phyloP scores from a whole-genome alignment of 257 asterid genomes.

The Verbena officinalis region DNA sequence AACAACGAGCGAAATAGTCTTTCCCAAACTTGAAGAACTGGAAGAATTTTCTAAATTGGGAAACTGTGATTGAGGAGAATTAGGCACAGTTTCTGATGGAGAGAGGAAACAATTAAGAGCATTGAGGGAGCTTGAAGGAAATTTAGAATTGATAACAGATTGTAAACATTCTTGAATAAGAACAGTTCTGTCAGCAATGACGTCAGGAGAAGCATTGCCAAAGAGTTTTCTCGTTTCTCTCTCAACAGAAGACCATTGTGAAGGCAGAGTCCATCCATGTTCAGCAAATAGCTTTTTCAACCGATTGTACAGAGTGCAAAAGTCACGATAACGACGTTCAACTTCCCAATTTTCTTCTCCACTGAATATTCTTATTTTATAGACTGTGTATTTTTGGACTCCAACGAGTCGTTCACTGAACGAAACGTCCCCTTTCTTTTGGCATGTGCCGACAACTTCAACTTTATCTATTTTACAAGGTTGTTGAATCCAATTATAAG shows the following conservation, averaged over 20 bases:
- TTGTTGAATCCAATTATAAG: conserved; percentile 48
- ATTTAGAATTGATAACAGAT: conserved; percentile 56
- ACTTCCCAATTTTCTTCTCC: conserved; percentile 80
- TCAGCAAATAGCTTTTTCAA: conserved; percentile 72
- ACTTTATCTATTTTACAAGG: conserved; percentile 64
- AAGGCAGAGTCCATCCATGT: conserved; percentile 75
- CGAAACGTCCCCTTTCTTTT: conserved; percentile 82
- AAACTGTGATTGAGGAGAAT: conserved; percentile 46
- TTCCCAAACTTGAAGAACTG: conserved; percentile 58
- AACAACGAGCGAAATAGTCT: conserved; percentile 80
- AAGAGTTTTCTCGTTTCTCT: conserved; percentile 83
- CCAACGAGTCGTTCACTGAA: conserved; percentile 90
- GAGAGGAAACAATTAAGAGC: conserved; percentile 68
- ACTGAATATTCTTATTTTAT: conserved; percentile 67
- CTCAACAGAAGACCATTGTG: conserved; percentile 79
- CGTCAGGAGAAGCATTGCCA: conserved; percentile 77
- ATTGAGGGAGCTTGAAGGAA: conserved; percentile 44
- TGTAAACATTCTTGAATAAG: conserved; percentile 91
- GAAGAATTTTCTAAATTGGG: conserved; percentile 38
- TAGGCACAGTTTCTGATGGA: conserved; percentile 52
- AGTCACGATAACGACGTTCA: conserved; percentile 91
- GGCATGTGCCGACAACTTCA: conserved; percentile 81
- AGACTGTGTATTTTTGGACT: conserved; percentile 74
- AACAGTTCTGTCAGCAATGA: conserved; percentile 71
- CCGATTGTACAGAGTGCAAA: conserved; percentile 57